Conservation (phyloP, 2,329 filamentous ascomycete species). For the Talaromyces sp. region DNA sequence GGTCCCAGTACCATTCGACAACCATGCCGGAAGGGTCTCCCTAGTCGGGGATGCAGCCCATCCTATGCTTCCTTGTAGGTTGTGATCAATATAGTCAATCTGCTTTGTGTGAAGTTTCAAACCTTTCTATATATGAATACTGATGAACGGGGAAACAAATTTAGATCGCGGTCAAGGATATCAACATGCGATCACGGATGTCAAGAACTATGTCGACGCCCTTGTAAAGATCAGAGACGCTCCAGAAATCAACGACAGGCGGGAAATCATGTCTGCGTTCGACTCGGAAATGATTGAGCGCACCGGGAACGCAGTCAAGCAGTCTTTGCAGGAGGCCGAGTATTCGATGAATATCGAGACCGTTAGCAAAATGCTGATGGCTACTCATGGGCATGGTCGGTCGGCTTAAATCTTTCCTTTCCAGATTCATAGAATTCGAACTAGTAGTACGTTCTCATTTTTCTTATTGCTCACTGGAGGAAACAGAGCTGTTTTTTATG, state of each 20-base stretch:
- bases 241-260: background rate
- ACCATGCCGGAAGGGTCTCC: slow-evolving; percentile 11
- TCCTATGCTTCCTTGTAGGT: slow-evolving; percentile 16
- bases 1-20: slow-evolving; percentile 12
- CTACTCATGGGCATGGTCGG: slow-evolving; percentile 8
- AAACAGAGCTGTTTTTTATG: background rate
- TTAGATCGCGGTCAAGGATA: slow-evolving; percentile 13
- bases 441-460: background rate
- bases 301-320: slow-evolving; percentile 13
- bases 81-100: background rate
- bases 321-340: slow-evolving; percentile 15
- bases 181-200: slow-evolving; percentile 15
- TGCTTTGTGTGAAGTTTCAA: background rate
- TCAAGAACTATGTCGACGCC: slow-evolving; percentile 12
- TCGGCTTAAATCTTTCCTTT: slow-evolving; percentile 1
- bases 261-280: slow-evolving; percentile 6
- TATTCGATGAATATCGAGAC: slow-evolving; percentile 14
- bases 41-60: slow-evolving; percentile 14
- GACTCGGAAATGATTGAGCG: slow-evolving; percentile 15
- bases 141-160: background rate
- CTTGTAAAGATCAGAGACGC: background rate
- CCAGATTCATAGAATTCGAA: background rate
- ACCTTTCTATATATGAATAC: background rate
- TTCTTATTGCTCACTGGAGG: background rate
- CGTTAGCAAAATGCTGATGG: slow-evolving; percentile 14